Evolutionary conservation across 768 basidiomycete species (phyloP), one percentile per base, ranked within the genome.

Genomic region (Lactarius vividus): DNA sequence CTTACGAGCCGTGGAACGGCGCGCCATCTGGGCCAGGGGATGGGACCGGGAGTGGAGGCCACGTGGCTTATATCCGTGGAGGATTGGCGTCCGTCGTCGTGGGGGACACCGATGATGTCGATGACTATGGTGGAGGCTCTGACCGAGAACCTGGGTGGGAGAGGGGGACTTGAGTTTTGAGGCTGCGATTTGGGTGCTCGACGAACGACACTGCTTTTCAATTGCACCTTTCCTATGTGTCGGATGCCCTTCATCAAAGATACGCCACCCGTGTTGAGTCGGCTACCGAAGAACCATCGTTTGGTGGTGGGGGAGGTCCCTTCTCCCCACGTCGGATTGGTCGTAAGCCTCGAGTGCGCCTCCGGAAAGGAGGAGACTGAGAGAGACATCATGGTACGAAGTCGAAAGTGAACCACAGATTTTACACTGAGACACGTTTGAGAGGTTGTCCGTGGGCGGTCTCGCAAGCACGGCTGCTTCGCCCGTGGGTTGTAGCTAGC

Each of bases 291-390:
- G 59, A 57, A 58, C 16, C 39, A 31, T 57, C 64, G 58, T 28
- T 35, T 63, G 26, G 20, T 7, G 29, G 54, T 56, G 28, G 40
- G 29, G 20, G 42, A 18, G 11, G n/a, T 4, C 2, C 13, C 23
- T 10, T 5, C 33, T 20, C 42, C 57, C 57, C 42, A 40, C 23
- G 26, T 57, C 49, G 33, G 35, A 35, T 15, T 39, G 20, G 18
- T 29, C 28, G 55, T 35, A 35, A 39, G 57, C 5, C 37, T 61
- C 20, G 57, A 26, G 13, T 61, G 64, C 16, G 61, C 40, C 23
- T 49, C 70, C 1, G 70, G 70, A 59, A 70, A 70, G 3, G 69
- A 70, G 23, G 68, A 69, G 64, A 69, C 68, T 20, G 67, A 62
- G 57, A 69, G 70, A 18, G 68, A 40, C 70, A 69, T 70, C 23